Percentiles rank a stretch among this genome's conserved stretches.
These are phyloP conservation scores for Domatiomyces catenatus DNA, from an alignment of 2,329 filamentous ascomycete genomes.

Conservation along the genomic window DNA sequence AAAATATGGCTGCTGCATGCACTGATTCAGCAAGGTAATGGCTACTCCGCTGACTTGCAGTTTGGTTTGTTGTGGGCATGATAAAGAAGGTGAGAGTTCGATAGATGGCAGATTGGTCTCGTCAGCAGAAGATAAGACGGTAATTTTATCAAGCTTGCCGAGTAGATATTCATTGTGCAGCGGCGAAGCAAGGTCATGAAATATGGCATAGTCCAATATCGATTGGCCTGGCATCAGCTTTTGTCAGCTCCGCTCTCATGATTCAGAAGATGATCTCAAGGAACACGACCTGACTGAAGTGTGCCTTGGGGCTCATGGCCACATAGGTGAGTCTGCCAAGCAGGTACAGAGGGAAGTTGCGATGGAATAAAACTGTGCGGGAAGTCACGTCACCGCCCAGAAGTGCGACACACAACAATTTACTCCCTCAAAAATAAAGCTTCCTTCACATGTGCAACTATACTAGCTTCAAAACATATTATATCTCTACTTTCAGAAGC, in stretches of 20 bases:
- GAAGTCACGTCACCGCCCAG: no score
- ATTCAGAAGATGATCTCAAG: neutral
- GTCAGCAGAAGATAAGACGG: conserved; percentile 6
- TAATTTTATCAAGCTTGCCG: conserved; percentile 15
- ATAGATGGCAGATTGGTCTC: conserved; percentile 14
- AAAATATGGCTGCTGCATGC: conserved; percentile 9
- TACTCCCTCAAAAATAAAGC: no score
- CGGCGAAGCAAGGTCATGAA: conserved; percentile 24
- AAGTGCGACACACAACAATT: no score
- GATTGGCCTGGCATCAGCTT: conserved; percentile 21
- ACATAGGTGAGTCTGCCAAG: neutral
- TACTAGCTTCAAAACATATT: no score
- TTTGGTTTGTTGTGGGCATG: conserved; percentile 20
- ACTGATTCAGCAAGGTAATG: conserved; percentile 19
- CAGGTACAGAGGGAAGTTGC: no score
- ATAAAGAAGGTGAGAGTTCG: conserved; percentile 13
- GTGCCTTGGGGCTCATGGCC: neutral
- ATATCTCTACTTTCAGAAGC: no score
- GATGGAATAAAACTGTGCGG: no score
- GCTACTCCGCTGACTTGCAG: conserved; percentile 21
- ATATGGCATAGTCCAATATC: conserved; percentile 34
- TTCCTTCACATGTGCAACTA: no score
- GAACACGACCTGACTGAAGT: neutral
- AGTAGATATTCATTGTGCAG: conserved; percentile 22
- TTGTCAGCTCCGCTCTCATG: neutral